Base-by-base conservation (phyloP, 2,329 filamentous ascomycete species). In the Pyrenophora tritici-repentis region DNA sequence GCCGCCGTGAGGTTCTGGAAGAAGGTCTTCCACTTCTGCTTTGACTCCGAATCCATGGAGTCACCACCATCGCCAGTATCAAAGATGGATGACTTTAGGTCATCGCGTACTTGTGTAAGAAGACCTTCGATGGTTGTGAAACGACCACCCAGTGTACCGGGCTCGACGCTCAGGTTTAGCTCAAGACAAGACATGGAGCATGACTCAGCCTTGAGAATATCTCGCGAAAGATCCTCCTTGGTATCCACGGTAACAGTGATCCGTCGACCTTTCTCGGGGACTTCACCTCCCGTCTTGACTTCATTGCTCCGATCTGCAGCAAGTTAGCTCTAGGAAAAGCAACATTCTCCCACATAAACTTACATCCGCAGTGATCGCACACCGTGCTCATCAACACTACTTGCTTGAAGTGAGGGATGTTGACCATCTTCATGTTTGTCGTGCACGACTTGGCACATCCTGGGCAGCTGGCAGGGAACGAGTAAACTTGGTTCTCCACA, bases 401-500 rank as follows among this genome's bases (percentile, higher is more conserved):
- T 70, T 97, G 90, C 77, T 97, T 96, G 79, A 99, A 99, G 77
- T 96, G 89, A 1, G 94, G 94, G 56, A 99, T 97, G 67, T 96
- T 91, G 50, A 97, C 91, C 87, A 96, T 96, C 80, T 97, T 96
- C 91, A 97, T 97, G 75, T 96, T 92, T 8, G 95, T 96, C 3
- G 86, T 86, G 76, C 92, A 97, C 4, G 85, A 78, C 74, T 89
- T 89, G 68, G 87, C 86, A 79, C 94, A 99, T 55, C 90, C 93
- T 0, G 94, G 94, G 74, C 94, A 99, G 50, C 86, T 89, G 6
- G 92, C 88, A 2, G 93, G 93, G 77, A 99, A 94, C 52, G 86
- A 87, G 79, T 97, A 97, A 22, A 97, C 89, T 73, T 96, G 88
- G 72, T 96, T 89, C 58, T 95, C 90, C 40, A 94, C 82, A 64